These are phyloP conservation scores for Trichophyton verrucosum DNA, from an alignment of 2,329 filamentous ascomycete genomes.

Conservation along the genomic window DNA sequence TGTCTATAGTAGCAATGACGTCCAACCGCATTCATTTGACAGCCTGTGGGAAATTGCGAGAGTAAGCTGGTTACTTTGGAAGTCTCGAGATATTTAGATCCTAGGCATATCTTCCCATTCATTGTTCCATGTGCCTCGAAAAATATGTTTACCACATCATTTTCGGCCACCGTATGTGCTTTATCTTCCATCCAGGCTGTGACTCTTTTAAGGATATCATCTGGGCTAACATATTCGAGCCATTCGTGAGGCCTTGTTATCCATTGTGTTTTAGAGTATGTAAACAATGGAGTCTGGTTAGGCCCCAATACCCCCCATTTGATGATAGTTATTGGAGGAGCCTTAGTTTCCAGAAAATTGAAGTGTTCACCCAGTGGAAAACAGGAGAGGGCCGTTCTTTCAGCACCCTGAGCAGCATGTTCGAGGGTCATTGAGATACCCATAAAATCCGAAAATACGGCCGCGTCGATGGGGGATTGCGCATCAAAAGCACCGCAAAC, in stretches of 20 bases:
- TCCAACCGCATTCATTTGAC: background rate
- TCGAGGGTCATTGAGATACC: background rate
- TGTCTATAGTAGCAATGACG: background rate
- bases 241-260: background rate
- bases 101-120: background rate
- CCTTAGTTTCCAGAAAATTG: background rate
- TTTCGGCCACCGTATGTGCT: background rate
- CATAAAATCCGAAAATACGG: background rate
- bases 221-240: background rate
- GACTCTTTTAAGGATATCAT: background rate
- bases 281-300: background rate
- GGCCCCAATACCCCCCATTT: background rate
- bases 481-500: background rate
- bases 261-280: background rate
- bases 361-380: background rate
- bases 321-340: background rate
- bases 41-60: background rate
- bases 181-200: background rate
- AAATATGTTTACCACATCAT: background rate
- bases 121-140: background rate
- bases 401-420: background rate
- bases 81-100: background rate
- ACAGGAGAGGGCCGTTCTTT: background rate
- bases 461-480: background rate
- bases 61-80: background rate